Conservation (phyloP, 805 yeast genomes). For the Candida xyloterini region DNA sequence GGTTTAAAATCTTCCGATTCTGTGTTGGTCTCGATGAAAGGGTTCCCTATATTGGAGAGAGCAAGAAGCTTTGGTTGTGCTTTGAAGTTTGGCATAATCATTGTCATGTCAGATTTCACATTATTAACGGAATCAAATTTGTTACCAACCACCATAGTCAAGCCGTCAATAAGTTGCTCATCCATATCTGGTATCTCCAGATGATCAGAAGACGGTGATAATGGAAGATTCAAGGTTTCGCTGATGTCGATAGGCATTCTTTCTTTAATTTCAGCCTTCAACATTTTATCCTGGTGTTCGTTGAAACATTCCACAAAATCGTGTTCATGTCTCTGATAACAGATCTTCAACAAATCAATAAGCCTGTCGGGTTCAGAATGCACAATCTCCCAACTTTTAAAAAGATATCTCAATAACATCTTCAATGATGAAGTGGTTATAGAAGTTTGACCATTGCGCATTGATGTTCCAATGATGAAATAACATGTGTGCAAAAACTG, state of each 20-base stretch:
- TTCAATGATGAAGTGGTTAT: conserved; percentile 22
- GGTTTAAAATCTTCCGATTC: conserved; percentile 4
- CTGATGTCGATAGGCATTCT: neutral
- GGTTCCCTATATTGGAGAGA: conserved; percentile 6
- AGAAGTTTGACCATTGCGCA: conserved; percentile 6
- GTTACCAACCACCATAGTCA: conserved; percentile 30
- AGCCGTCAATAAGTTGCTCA: conserved; percentile 24
- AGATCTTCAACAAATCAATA: conserved; percentile 14
- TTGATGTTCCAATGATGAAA: conserved; percentile 9
- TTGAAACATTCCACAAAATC: conserved; percentile 20
- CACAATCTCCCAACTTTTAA: conserved; percentile 22
- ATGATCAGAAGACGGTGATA: conserved; percentile 8
- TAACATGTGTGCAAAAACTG: conserved; percentile 24
- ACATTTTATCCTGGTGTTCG: conserved; percentile 11
- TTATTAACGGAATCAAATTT: conserved; percentile 10
- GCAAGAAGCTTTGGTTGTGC: neutral
- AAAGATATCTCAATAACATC: conserved; percentile 24
- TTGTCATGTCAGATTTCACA: conserved; percentile 36
- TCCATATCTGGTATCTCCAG: conserved; percentile 13
- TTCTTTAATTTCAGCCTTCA: conserved; percentile 13
- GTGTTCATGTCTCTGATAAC: conserved; percentile 10
- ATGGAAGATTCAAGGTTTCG: neutral
- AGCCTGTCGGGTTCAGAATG: conserved; percentile 14
- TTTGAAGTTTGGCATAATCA: conserved; percentile 33
- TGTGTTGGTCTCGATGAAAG: conserved; percentile 14